A percentile compares a stretch with the other conserved stretches of the same genome.
Conservation (phyloP, 768 basidiomycete genomes). For the Suillus cothurnatus region DNA sequence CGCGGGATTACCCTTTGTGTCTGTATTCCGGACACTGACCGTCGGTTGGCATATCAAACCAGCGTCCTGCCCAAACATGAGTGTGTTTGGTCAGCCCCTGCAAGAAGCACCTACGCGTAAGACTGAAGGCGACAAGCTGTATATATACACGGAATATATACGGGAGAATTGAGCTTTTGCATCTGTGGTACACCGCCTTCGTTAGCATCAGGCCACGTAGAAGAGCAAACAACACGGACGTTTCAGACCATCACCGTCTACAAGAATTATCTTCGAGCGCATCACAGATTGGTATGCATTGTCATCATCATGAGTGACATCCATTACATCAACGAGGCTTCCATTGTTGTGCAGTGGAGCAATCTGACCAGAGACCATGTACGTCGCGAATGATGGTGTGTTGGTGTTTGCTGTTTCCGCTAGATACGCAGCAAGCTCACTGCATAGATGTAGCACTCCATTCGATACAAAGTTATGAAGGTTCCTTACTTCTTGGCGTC, state of each 20-base stretch:
- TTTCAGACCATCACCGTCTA: constrained; percentile 65
- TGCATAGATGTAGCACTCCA: constrained; percentile 28
- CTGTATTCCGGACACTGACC: constrained; percentile 33
- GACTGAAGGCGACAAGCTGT: constrained; percentile 69
- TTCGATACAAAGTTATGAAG: background rate
- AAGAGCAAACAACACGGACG: constrained; percentile 41
- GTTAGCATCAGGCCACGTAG: too few species aligned
- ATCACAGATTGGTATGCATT: constrained; percentile 46
- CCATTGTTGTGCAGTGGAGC: constrained; percentile 19
- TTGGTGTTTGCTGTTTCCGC: constrained; percentile 41
- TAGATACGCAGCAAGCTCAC: constrained; percentile 66
- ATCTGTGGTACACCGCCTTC: constrained; percentile 35
- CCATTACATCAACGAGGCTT: constrained; percentile 28
- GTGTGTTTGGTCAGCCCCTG: background rate
- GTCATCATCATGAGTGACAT: constrained; percentile 44
- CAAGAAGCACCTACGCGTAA: constrained; percentile 48
- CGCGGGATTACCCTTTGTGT: constrained; percentile 28
- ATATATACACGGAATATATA: constrained; percentile 63
- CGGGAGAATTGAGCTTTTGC: constrained; percentile 53
- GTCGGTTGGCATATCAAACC: constrained; percentile 42
- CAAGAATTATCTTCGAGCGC: constrained; percentile 55
- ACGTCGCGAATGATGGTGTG: constrained; percentile 55
- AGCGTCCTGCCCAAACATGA: constrained; percentile 40
- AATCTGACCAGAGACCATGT: constrained; percentile 64
- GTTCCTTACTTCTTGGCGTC: constrained; percentile 69